Percentiles rank a stretch among this genome's conserved stretches.
Evolutionary conservation across 2,329 filamentous ascomycete genomes (phyloP).

Genomic region (Verticillium longisporum): DNA sequence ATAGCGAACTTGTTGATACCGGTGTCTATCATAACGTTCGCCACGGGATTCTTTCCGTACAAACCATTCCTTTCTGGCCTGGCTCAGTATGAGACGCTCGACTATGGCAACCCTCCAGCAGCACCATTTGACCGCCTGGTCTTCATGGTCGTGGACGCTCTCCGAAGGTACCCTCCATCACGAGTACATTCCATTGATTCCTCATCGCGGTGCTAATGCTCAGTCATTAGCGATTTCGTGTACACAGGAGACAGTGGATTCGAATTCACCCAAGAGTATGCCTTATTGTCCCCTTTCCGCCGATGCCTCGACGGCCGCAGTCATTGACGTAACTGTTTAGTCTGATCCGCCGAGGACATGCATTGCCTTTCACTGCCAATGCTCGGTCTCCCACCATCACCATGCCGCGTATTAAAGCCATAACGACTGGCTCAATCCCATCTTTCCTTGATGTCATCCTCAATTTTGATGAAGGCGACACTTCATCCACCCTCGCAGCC

Average conservation of each 20-base stretch:
- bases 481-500: conserved; percentile 74
- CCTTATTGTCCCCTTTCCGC: background rate
- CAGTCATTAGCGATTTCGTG: conserved; percentile 77
- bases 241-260: conserved; percentile 78
- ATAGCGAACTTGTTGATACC: conserved; percentile 74
- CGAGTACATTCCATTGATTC: background rate
- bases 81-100: conserved; percentile 56
- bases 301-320: background rate
- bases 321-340: conserved; percentile 36
- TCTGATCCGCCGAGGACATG: conserved; percentile 74
- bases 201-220: background rate
- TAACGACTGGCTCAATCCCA: conserved; percentile 96
- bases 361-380: conserved; percentile 90
- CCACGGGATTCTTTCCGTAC: conserved; percentile 92
- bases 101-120: conserved; percentile 48
- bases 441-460: conserved; percentile 96
- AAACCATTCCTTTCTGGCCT: conserved; percentile 88
- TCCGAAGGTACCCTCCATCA: conserved; percentile 61
- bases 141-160: conserved; percentile 96
- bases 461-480: conserved; percentile 95
- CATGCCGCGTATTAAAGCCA: conserved; percentile 95
- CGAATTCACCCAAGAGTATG: conserved; percentile 75
- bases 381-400: conserved; percentile 96
- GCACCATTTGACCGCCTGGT: conserved; percentile 82
- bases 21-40: conserved; percentile 69